These are phyloP conservation scores for Chaetoceros muelleri DNA, from an alignment of 108 stramenopile genomes.

Conservation along the genomic window DNA sequence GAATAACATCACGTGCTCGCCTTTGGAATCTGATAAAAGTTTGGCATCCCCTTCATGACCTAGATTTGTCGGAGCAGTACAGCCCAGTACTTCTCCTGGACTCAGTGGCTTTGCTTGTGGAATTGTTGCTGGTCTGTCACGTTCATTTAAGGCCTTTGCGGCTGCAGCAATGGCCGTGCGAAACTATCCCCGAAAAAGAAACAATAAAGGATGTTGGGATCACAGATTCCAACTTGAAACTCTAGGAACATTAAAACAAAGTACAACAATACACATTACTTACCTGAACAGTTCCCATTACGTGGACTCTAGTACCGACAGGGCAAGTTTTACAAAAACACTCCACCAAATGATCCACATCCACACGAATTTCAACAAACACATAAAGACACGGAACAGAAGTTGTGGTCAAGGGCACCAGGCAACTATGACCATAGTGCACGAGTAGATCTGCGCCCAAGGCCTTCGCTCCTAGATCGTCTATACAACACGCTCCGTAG, in stretches of 20 bases:
- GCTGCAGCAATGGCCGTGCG: constrained; percentile 82
- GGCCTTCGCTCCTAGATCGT: constrained; percentile 87
- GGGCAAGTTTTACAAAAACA: constrained; percentile 42
- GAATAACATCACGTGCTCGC: constrained; percentile 69
- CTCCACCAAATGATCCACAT: constrained; percentile 82
- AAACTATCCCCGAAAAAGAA: no score
- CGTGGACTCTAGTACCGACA: constrained; percentile 11
- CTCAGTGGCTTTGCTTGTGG: constrained; percentile 89
- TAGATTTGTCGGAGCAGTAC: constrained; percentile 76
- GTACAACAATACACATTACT: constrained; percentile 2
- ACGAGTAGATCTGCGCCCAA: constrained; percentile 86
- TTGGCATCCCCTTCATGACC: constrained; percentile 3
- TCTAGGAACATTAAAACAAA: not conserved
- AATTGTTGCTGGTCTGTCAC: constrained; percentile 21
- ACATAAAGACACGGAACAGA: constrained; percentile 89
- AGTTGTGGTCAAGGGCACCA: constrained; percentile 90
- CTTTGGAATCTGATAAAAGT: not conserved
- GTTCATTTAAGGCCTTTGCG: constrained; percentile 23
- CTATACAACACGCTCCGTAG: constrained; percentile 99
- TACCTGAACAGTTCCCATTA: constrained; percentile 64
- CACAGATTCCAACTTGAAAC: not conserved
- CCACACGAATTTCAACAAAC: constrained; percentile 95
- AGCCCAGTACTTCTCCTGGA: constrained; percentile 95
- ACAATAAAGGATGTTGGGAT: not conserved
- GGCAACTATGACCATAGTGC: constrained; percentile 97